Evolutionary conservation across 768 basidiomycete species (phyloP), one percentile per base, ranked within the genome.

Genomic region (Rhizopogon rudus): DNA sequence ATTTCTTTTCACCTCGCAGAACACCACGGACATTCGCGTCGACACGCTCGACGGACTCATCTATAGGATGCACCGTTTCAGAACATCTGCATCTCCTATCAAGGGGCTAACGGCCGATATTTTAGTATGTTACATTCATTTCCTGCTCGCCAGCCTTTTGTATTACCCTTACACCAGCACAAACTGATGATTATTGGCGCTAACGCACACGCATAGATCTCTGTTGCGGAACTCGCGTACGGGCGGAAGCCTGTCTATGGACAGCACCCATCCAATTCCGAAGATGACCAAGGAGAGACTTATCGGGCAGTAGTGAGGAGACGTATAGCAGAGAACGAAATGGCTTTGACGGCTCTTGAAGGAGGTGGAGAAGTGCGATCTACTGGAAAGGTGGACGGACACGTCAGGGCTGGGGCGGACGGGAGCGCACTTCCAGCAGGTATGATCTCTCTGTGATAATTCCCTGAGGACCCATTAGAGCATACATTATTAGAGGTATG

Each of bases 101-200:
- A 92, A 91, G 67, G 93, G 93, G 1, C 68, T 95, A 2, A 94
- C 92, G 1, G 77, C 89, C 2, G 88, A 92, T 59, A 88, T 95
- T 13, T 71, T 95, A 51, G 91, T 91, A 59, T 56, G 86, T 55
- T 6, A 16, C 0, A 22, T 45, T 9, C 17, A n/a, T 12, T 17
- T 8, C 33, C 1, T 16, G 22, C 25, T 13, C 3, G 20, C 14
- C 31, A 31, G 31, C 20, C 14, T 56, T 6, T 4, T 14, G 51
- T 56, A 48, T 1, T 14, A 50, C 53, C 25, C 16, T n/a, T 39
- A 25, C 7, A 31, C 54, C 52, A 31, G 52, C 52, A 7, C 20
- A 25, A 3, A 20, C 16, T 1, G 33, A 4, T 51, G 8, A 43
- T 53, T 29, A 40, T 28, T 17, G n/a, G 31, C 33, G 84, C 86